A percentile compares a stretch with the other conserved stretches of the same genome.
phyloP scores from a whole-genome alignment of 164 flowering plant genomes.

The Akebia trifoliata region DNA sequence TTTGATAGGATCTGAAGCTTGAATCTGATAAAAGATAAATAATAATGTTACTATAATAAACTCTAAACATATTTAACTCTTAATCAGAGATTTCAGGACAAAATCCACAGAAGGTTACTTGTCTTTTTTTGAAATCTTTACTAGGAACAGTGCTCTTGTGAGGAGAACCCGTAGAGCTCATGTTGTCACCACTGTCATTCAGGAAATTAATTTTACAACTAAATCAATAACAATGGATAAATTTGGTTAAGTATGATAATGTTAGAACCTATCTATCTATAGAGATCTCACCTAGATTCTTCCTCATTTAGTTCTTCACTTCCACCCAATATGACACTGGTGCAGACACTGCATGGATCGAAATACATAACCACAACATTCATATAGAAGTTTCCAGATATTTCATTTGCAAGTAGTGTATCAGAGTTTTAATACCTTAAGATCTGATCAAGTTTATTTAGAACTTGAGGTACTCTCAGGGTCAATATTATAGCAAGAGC shows the following conservation, averaged over 20 bases:
- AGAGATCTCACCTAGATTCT: slow-evolving; percentile 63
- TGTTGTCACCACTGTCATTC: slow-evolving; percentile 48
- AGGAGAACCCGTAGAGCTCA: slow-evolving; percentile 39
- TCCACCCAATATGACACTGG: slow-evolving; percentile 74
- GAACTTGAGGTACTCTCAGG: slow-evolving; percentile 80
- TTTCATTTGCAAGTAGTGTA: neutral
- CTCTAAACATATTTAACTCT: neutral
- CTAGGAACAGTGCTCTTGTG: slow-evolving; percentile 39
- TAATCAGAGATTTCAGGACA: neutral
- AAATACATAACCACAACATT: slow-evolving; percentile 4
- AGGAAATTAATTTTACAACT: slow-evolving; percentile 4
- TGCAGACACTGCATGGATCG: slow-evolving; percentile 57
- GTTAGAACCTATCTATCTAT: neutral
- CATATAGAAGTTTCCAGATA: neutral
- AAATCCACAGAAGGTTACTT: slow-evolving; percentile 34
- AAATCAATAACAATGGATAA: slow-evolving; percentile 3
- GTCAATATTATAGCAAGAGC: slow-evolving; percentile 85
- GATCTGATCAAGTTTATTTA: slow-evolving; percentile 89
- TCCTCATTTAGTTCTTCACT: slow-evolving; percentile 59
- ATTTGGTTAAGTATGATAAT: neutral
- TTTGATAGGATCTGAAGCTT: slow-evolving; percentile 73
- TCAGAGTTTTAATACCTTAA: slow-evolving; percentile 46
- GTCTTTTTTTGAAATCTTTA: slow-evolving; percentile 72
- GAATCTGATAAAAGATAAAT: slow-evolving; percentile 42
- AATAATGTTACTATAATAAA: slow-evolving; percentile 7